Base-by-base conservation (phyloP, 805 yeast species). In the Lachancea meyersii region DNA sequence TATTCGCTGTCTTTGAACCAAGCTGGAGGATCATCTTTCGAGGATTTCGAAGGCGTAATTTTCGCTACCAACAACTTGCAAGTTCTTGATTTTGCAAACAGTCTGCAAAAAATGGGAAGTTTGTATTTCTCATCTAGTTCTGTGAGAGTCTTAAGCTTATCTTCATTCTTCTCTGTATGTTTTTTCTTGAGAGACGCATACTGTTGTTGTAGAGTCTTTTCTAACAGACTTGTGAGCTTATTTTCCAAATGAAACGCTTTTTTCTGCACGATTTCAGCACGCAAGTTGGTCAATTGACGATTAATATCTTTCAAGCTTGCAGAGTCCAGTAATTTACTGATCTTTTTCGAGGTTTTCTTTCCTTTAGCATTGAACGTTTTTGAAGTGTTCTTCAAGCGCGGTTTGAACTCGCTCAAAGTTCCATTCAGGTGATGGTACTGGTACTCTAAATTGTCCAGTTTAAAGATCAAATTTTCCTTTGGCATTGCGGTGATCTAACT, bases 371-470 rank as follows among this genome's bases (percentile, higher is more conserved):
- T 58, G 47, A 53, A 61, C 8, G 56, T 37, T 45, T 58, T 60
- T 4, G 47, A 41, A 3, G 67, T 63, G 28, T 53, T 50, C 23
- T 48, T 50, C 22, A 61, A 51, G 39, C 68, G 55, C 19, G 68
- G 67, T 31, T 53, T 47, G 35, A 63, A 63, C 6, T 45, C 34
- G 24, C 51, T 53, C n/a, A 60, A 35, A 5, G 61, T 48, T 27
- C 51, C 51, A 23, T 54, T 55, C 40, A 60, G 45, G 40, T 58
- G 57, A 35, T 62, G 58, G 19, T 52, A 51, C 38, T 61, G 67
- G 38, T 61, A 61, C 42, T 63, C 67, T 28, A 62, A 46, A 30
- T 60, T 54, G 47, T 63, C 68, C 22, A 63, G 49, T 38, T 60
- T 62, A 37, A 55, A 61, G 14, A 62, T 38, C 27, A 63, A 40